Conservation (phyloP, 2,329 filamentous ascomycete genomes). For the Camillea tinctor region DNA sequence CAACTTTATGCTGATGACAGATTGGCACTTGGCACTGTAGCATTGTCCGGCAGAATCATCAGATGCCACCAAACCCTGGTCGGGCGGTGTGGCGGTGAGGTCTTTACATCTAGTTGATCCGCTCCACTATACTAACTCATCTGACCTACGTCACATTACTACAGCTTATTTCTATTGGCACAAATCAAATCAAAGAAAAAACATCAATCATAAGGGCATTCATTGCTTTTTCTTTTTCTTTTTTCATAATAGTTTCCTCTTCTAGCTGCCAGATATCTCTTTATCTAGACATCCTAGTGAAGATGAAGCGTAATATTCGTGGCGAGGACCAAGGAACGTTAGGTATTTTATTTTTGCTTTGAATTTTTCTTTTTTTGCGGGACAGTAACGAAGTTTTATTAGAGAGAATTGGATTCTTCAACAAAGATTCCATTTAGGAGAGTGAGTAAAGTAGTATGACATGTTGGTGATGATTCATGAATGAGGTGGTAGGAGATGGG, state of each 20-base stretch:
- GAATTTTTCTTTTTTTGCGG: slow-evolving; percentile 10
- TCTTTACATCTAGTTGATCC: not conserved
- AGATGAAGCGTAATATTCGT: slow-evolving; percentile 15
- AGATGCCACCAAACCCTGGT: slow-evolving; percentile 5
- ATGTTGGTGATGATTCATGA: slow-evolving; percentile 5
- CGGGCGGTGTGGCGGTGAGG: slow-evolving; percentile 11
- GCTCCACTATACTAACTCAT: not conserved
- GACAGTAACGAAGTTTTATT: slow-evolving; percentile 21
- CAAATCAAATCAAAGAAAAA: not conserved
- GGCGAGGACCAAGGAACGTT: slow-evolving; percentile 12
- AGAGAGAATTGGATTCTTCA: slow-evolving; percentile 14
- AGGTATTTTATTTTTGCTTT: not conserved
- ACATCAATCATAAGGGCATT: not conserved
- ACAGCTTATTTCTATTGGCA: too few species aligned
- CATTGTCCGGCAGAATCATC: slow-evolving; percentile 28
- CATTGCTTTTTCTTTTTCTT: too few species aligned
- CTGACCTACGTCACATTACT: not conserved
- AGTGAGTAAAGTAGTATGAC: slow-evolving; percentile 2
- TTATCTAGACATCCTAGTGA: slow-evolving; percentile 23
- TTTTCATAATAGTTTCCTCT: slow-evolving; percentile 13
- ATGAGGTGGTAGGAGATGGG: slow-evolving; percentile 2
- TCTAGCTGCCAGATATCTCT: slow-evolving; percentile 27
- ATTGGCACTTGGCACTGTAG: slow-evolving; percentile 20
- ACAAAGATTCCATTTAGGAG: slow-evolving; percentile 9
- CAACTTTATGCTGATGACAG: slow-evolving; percentile 25